phyloP scores from a whole-genome alignment of 2,329 filamentous ascomycete species.

The Blastomyces emzantsi region DNA sequence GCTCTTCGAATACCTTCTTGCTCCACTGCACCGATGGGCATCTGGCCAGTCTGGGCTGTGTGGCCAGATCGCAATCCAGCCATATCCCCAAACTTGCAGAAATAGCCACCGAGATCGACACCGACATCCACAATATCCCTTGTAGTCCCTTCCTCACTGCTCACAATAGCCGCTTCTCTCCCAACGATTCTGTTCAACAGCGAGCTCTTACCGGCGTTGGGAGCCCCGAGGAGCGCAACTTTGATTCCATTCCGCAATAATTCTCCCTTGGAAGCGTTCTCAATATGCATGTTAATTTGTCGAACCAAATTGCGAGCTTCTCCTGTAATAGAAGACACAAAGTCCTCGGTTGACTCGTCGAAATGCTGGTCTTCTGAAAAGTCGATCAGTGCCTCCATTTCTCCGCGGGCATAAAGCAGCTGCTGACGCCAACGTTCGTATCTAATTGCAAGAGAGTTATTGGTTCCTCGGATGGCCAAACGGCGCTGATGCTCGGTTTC shows the following conservation, averaged over 20 bases:
- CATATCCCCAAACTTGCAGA: conserved; percentile 92
- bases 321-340: conserved; percentile 59
- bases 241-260: conserved; percentile 75
- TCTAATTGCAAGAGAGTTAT: conserved; percentile 57
- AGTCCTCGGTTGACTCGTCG: conserved; percentile 67
- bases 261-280: conserved; percentile 72
- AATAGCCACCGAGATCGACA: conserved; percentile 79
- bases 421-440: conserved; percentile 77
- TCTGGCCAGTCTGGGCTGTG: background rate
- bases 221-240: conserved; percentile 78
- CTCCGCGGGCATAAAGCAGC: conserved; percentile 72
- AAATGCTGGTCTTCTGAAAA: conserved; percentile 98
- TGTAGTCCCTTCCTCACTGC: conserved; percentile 84
- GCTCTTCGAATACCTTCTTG: conserved; percentile 84
- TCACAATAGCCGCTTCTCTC: conserved; percentile 90
- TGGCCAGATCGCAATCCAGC: conserved; percentile 64
- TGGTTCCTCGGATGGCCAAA: conserved; percentile 70
- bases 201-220: conserved; percentile 92
- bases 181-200: conserved; percentile 85
- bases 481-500: conserved; percentile 89
- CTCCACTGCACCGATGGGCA: conserved; percentile 62
- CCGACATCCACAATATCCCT: conserved; percentile 88
- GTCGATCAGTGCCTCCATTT: conserved; percentile 92
- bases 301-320: conserved; percentile 55
- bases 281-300: conserved; percentile 60